Conservation (phyloP, 2,329 filamentous ascomycete genomes). For the Chaetothyriales sp. region DNA sequence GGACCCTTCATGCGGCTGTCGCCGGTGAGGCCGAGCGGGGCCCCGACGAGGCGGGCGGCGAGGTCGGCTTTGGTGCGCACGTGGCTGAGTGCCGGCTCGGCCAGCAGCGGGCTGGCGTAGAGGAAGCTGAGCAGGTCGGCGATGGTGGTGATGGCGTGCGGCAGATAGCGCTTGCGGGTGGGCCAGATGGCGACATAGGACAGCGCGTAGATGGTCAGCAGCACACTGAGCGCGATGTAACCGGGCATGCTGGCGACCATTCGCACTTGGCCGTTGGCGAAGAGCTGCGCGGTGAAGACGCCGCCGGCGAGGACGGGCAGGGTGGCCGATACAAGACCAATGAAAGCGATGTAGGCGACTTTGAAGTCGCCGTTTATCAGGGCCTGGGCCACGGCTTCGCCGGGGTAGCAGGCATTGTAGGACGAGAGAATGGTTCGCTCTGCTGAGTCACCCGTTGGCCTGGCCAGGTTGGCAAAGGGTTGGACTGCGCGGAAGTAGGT, state of each 20-base stretch:
- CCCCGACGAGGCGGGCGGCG: conserved; percentile 51
- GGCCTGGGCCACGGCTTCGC: conserved; percentile 40
- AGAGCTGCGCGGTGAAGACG: conserved; percentile 50
- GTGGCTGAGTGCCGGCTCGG: conserved; percentile 59
- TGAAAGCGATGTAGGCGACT: conserved; percentile 42
- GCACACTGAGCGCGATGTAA: conserved; percentile 57
- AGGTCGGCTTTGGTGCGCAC: conserved; percentile 56
- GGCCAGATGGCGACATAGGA: conserved; percentile 51
- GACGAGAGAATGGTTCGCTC: conserved; percentile 43
- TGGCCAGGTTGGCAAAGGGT: conserved; percentile 43
- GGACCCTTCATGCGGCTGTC: conserved; percentile 5
- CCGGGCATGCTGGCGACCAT: conserved; percentile 63
- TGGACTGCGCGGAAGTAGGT: conserved; percentile 46
- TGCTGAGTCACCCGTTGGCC: conserved; percentile 38
- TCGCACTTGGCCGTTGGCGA: conserved; percentile 32
- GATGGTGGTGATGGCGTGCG: conserved; percentile 58
- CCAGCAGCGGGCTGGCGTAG: conserved; percentile 55
- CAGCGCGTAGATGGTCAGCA: conserved; percentile 57
- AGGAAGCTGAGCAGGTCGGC: conserved; percentile 68
- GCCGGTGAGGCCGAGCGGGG: conserved; percentile 28
- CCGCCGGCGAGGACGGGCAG: conserved; percentile 48
- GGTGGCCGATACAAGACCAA: conserved; percentile 38
- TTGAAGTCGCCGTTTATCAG: conserved; percentile 43
- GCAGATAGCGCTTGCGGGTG: conserved; percentile 48
- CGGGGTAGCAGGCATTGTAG: conserved; percentile 41